These are phyloP conservation scores for Boletus rubroflammeus DNA, from an alignment of 768 basidiomycete species.

Conservation along the genomic window DNA sequence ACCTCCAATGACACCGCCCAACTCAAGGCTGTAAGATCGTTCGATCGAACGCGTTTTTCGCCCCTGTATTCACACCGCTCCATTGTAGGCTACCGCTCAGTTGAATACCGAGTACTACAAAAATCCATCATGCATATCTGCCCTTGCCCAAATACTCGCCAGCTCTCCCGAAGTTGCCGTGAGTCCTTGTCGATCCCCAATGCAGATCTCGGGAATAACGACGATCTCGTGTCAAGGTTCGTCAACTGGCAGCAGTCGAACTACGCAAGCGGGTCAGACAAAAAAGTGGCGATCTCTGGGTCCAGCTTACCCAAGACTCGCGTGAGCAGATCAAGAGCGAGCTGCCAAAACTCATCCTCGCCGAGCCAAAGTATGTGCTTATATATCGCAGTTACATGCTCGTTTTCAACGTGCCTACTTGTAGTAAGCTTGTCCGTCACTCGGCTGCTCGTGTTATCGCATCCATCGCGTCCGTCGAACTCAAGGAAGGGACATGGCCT, in stretches of 20 bases:
- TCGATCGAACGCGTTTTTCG: conserved; percentile 26
- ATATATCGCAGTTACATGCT: neutral
- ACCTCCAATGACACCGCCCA: conserved; percentile 79
- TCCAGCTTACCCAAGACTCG: conserved; percentile 57
- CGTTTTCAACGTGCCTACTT: conserved; percentile 7
- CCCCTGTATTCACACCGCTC: conserved; percentile 7
- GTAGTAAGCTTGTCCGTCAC: conserved; percentile 86
- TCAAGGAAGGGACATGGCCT: conserved; percentile 76
- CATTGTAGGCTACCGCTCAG: conserved; percentile 76
- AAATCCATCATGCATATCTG: conserved; percentile 84
- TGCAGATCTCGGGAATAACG: conserved; percentile 8
- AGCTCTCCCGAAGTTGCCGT: conserved; percentile 83
- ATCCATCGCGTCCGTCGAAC: conserved; percentile 86
- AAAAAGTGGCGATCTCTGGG: conserved; percentile 83
- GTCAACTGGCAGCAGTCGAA: conserved; percentile 96
- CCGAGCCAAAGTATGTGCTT: conserved; percentile 66
- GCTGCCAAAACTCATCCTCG: conserved; percentile 72
- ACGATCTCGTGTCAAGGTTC: conserved; percentile 53
- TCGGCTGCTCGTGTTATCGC: conserved; percentile 91
- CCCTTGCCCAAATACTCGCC: conserved; percentile 82
- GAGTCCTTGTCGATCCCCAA: conserved; percentile 34
- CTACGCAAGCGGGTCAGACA: conserved; percentile 86
- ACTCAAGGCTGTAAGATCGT: conserved; percentile 76
- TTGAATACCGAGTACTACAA: conserved; percentile 94
- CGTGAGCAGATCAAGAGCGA: conserved; percentile 83